Evolutionary conservation across 192 early-diverging fungal species (phyloP).

Genomic region (Radiomyces spectabilis): DNA sequence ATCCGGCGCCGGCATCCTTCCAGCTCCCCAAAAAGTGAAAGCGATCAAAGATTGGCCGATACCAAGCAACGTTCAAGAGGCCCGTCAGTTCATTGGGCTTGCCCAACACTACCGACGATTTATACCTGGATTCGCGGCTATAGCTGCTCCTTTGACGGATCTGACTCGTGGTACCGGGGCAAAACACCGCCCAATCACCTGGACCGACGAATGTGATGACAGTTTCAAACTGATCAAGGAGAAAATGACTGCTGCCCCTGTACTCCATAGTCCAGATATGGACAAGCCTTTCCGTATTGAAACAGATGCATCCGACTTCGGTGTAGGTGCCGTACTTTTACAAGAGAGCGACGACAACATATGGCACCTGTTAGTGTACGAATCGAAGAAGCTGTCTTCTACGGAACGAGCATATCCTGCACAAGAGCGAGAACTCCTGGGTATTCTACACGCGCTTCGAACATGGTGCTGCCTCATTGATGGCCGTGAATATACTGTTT

Average conservation of each 20-base stretch:
- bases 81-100: constrained; percentile 27
- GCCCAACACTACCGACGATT: constrained; percentile 30
- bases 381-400: constrained; percentile 15
- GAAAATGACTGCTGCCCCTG: neutral
- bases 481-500: no score
- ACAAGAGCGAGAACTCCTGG: constrained; percentile 8
- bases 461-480: neutral
- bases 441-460: neutral
- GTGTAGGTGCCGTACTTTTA: neutral
- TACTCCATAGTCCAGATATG: neutral
- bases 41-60: constrained; percentile 18
- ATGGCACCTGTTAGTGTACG: constrained; percentile 14
- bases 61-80: constrained; percentile 6
- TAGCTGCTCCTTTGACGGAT: constrained; percentile 21
- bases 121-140: constrained; percentile 22
- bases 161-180: constrained; percentile 11
- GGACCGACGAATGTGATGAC: neutral
- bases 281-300: neutral
- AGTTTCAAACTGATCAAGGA: neutral
- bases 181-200: neutral
- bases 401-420: constrained; percentile 22
- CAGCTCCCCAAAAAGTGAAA: constrained; percentile 14
- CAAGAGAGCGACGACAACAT: constrained; percentile 7
- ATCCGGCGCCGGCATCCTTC: constrained; percentile 3
- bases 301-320: neutral